Base-by-base conservation (phyloP, 768 basidiomycete species). In the Leccinum rimulosum region DNA sequence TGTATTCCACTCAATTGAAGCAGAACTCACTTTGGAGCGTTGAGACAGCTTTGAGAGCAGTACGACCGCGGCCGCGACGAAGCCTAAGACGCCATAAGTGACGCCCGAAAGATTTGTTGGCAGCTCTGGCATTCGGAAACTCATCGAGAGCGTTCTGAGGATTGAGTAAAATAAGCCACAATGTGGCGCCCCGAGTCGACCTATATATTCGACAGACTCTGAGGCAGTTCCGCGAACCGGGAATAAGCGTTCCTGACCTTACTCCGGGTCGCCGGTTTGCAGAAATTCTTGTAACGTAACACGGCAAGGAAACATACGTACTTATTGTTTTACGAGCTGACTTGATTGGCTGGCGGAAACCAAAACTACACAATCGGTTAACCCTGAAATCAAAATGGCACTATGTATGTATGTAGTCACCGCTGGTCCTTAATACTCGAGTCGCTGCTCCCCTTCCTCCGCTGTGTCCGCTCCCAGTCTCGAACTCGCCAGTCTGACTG, bases 21-120 rank as follows among this genome's bases (percentile, higher is more conserved):
- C 7, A 19, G 19, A n/a, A 30, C 36, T 40, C 7, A 60, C 65
- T 52, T 54, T 55, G 17, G 61, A 58, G 2, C 36, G 45, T 30
- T 22, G 28, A 8, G 52, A 50, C 17, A 36, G n/a, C 36, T 60
- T 59, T 15, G 30, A 25, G 3, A 36, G 33, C 12, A 35, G n/a
- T 19, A 53, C 30, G 30, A 64, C 3, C 4, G 64, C n/a, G 4
- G 15, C 52, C 11, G 12, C 50, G 3, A 14, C 15, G 4, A 56
- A 15, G 3, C 56, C 55, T 5, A 15, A 55, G 17, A 57, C 12
- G 6, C 43, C 40, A 30, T 31, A 66, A 11, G 19, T 45, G 19
- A 45, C 43, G 19, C n/a, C 28, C 10, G 14, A 17, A 25, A 49
- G 17, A 14, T 27, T 25, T 11, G 9, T 15, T 1, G 19, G 52